Evolutionary conservation across 1,139 yeast species (phyloP).

Genomic region (Diutina ranongensis): DNA sequence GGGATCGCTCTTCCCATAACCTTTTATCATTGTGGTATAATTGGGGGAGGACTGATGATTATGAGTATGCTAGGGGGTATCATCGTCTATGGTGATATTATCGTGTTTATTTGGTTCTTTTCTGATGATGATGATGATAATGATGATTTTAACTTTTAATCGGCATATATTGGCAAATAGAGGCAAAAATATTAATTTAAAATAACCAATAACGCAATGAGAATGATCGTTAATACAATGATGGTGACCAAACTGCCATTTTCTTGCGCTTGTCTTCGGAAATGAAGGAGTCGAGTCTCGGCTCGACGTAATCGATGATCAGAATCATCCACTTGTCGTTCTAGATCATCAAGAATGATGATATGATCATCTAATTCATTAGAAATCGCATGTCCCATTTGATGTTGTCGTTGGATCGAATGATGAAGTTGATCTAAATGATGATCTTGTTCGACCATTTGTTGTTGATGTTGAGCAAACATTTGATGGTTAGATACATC

Average conservation of each 20-base stretch:
- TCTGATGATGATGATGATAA: conserved; percentile 40
- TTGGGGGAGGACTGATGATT: conserved; percentile 44
- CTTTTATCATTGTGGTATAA: conserved; percentile 47
- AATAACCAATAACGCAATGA: conserved; percentile 47
- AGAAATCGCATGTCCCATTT: conserved; percentile 53
- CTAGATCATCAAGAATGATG: conserved; percentile 60
- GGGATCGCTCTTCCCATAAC: conserved; percentile 59
- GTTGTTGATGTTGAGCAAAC: conserved; percentile 61
- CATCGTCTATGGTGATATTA: conserved; percentile 59
- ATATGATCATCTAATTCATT: conserved; percentile 60
- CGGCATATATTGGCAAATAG: background rate
- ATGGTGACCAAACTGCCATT: conserved; percentile 69
- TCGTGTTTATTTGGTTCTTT: conserved; percentile 61
- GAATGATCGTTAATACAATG: conserved; percentile 44
- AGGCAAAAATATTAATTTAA: conserved; percentile 28
- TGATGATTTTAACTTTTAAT: conserved; percentile 39
- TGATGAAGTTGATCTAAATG: conserved; percentile 45
- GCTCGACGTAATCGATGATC: conserved; percentile 44
- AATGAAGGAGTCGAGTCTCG: conserved; percentile 37
- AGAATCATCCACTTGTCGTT: conserved; percentile 49
- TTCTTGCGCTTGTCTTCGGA: conserved; percentile 47
- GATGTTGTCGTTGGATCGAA: conserved; percentile 55
- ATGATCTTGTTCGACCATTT: conserved; percentile 49
- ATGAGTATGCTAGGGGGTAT: conserved; percentile 66
- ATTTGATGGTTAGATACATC: conserved; percentile 36